Evolutionary conservation across 2,329 filamentous ascomycete genomes (phyloP), one percentile per base, ranked within the genome.

Genomic region (Didymosphaeria variabile): DNA sequence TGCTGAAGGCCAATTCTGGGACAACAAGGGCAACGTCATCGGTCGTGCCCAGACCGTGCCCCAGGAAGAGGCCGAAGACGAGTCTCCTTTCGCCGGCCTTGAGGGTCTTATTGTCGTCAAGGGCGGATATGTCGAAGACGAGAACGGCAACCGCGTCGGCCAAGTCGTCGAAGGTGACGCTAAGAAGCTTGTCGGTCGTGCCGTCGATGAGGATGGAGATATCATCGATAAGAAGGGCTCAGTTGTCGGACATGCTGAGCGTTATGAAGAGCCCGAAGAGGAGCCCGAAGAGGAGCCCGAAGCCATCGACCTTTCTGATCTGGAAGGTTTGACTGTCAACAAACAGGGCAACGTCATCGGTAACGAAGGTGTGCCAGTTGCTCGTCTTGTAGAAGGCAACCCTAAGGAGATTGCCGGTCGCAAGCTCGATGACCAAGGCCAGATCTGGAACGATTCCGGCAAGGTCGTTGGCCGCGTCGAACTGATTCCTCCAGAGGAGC

Each of bases 381-480:
- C 88, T 38, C 86, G 88, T 42, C 84, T 93, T 1, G 77, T 91
- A 21, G 88, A 92, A 72, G 90, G 90, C 15, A 86, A 90, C 62
- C 72, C 86, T 38, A 86, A 86, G 76, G 83, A 85, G 57, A 84
- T 92, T 45, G 79, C 87, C 10, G 90, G 90, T 31, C 87, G 86
- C 70, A 90, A 90, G 85, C 88, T 89, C 70, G 88, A 92, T 74
- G 90, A 88, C 76, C 80, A 91, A 32, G 90, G 90, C 38, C 87
- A 91, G 71, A 86, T 92, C 66, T 87, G 89, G 80, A 90, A 90
- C 72, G 90, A 92, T 74, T 86, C 84, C n/a, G 90, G 90, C 49
- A 87, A 91, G 60, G 81, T 91, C 50, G 85, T 92, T 60, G 90
- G 90, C 62, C 85, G 84, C 59, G 88, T 87, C 49, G 89, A 92